Evolutionary conservation across 2,329 filamentous ascomycete genomes (phyloP).

Genomic region (Talaromyces sp.): DNA sequence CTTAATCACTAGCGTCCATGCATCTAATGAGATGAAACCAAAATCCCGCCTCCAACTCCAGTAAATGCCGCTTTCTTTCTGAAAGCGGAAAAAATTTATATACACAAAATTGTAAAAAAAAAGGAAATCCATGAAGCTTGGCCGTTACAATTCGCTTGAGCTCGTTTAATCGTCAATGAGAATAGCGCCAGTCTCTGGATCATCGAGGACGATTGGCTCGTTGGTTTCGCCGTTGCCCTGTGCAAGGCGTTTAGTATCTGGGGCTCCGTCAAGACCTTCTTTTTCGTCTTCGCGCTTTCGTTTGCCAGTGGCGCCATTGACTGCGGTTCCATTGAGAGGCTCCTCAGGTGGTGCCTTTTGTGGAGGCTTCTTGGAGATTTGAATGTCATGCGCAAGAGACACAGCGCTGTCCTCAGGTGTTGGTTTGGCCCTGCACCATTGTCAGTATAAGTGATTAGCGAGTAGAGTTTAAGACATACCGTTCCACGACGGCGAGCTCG

Average conservation of each 20-base stretch:
- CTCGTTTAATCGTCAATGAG: conserved; percentile 51
- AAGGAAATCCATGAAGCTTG: conserved; percentile 1
- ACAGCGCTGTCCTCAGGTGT: conserved; percentile 37
- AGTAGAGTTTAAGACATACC: conserved; percentile 17
- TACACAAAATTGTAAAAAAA: conserved; percentile 12
- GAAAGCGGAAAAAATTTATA: conserved; percentile 11
- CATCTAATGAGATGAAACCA: background rate
- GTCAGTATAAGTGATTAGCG: conserved; percentile 5
- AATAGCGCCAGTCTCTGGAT: conserved; percentile 54
- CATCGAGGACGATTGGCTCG: conserved; percentile 43
- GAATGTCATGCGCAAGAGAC: conserved; percentile 31
- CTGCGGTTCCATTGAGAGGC: conserved; percentile 16
- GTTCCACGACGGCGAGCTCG: conserved; percentile 50
- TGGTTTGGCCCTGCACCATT: conserved; percentile 19
- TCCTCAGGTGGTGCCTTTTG: conserved; percentile 27
- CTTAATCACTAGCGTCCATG: background rate
- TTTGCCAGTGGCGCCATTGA: conserved; percentile 23
- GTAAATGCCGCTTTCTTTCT: background rate
- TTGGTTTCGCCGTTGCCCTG: conserved; percentile 37
- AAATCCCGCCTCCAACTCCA: background rate
- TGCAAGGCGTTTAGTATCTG: conserved; percentile 38
- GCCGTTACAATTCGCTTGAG: conserved; percentile 2
- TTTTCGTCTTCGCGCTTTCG: conserved; percentile 43
- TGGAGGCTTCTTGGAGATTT: conserved; percentile 45
- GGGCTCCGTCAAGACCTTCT: conserved; percentile 28